These are phyloP conservation scores for Euclidium syriacum DNA, from an alignment of 345 rosid species.

Conservation along the genomic window DNA sequence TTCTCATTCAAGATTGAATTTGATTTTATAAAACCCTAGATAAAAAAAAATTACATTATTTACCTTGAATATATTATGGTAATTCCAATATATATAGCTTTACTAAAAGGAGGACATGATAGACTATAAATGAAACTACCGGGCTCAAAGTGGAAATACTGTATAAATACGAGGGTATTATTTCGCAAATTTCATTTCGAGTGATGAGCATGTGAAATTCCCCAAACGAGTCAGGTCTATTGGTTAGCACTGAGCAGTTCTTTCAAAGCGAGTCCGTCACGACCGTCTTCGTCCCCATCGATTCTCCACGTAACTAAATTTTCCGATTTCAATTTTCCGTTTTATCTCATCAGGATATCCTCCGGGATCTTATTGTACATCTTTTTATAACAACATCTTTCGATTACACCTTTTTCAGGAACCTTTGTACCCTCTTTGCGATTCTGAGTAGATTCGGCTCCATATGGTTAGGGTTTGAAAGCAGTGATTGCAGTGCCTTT, in stretches of 20 bases:
- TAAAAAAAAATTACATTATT: too few relatives aligned
- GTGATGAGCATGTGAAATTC: constrained; percentile 14
- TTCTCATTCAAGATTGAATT: too few relatives aligned
- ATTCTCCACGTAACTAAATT: background rate
- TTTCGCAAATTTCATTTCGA: background rate
- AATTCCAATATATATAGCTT: too few relatives aligned
- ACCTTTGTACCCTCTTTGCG: background rate
- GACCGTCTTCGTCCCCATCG: constrained; percentile 8
- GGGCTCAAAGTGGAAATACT: background rate
- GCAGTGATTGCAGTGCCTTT: constrained; percentile 4
- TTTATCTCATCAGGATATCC: background rate
- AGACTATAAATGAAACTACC: background rate
- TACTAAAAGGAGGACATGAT: background rate
- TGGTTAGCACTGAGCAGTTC: background rate
- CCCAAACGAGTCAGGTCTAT: constrained; percentile 17
- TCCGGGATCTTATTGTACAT: background rate
- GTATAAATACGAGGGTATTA: background rate
- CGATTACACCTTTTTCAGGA: constrained; percentile 6
- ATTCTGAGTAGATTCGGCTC: constrained; percentile 12
- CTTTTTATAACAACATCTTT: background rate
- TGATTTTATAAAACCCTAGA: too few relatives aligned
- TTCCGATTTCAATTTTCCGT: background rate
- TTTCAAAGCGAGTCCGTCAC: background rate
- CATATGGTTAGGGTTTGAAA: constrained; percentile 21
- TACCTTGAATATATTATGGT: too few relatives aligned